Conservation (phyloP, 2,329 filamentous ascomycete genomes). For the Zasmidium cellare region DNA sequence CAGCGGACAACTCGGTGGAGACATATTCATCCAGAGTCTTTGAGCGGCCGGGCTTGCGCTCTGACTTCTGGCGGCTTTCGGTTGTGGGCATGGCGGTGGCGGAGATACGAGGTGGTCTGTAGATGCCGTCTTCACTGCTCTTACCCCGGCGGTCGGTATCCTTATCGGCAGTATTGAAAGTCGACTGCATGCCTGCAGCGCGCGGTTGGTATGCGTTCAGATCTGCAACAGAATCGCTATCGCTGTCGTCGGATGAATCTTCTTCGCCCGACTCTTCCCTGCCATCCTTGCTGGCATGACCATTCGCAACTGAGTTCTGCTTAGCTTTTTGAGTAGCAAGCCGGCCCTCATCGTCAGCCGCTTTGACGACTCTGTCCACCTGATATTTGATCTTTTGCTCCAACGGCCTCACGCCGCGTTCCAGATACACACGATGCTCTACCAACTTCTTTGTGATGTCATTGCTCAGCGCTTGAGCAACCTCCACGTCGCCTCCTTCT, state of each 20-base stretch:
- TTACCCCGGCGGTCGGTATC: conserved; percentile 33
- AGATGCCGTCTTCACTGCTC: conserved; percentile 64
- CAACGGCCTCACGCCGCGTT: conserved; percentile 85
- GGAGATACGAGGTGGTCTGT: conserved; percentile 84
- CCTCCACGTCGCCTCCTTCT: conserved; percentile 36
- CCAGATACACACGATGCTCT: conserved; percentile 86
- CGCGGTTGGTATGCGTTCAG: conserved; percentile 66
- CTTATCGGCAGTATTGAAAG: conserved; percentile 24
- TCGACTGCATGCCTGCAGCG: conserved; percentile 47
- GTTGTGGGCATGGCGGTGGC: conserved; percentile 70
- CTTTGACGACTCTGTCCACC: conserved; percentile 89
- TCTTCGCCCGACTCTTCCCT: conserved; percentile 33
- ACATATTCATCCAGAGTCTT: conserved; percentile 91
- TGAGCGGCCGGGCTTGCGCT: conserved; percentile 68
- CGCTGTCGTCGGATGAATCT: conserved; percentile 39
- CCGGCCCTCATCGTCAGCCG: conserved; percentile 72
- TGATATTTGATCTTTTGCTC: conserved; percentile 92
- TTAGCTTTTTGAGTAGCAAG: conserved; percentile 38
- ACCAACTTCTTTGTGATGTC: conserved; percentile 82
- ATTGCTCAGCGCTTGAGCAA: conserved; percentile 54
- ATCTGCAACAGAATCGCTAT: conserved; percentile 51
- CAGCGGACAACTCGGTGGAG: conserved; percentile 75
- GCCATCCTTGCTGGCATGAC: conserved; percentile 27
- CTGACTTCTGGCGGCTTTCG: conserved; percentile 59
- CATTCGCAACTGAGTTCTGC: conserved; percentile 27